Evolutionary conservation across 345 rosid species (phyloP), one percentile per base, ranked within the genome.

Genomic region (Microthlaspi erraticum): DNA sequence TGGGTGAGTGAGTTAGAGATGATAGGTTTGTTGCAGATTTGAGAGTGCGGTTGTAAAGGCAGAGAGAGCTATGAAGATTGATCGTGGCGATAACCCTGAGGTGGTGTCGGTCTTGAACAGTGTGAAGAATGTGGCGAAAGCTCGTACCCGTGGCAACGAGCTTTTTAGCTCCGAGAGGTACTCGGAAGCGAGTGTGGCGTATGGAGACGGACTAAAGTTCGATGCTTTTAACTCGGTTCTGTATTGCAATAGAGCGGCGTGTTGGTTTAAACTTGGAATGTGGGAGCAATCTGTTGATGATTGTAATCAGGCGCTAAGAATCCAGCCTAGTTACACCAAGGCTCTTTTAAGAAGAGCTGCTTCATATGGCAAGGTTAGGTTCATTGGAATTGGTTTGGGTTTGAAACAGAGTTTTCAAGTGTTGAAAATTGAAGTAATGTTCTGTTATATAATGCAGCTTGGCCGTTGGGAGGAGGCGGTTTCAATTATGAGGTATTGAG

Each of bases 331-430:
- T 79, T 94, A 91, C 76, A 81, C 75, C 12, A 94, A 94, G 72
- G 99, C 98, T 53, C 86, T 94, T 68, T 92, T 91, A 65, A 65
- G 98, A 56, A 82, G 99, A 81, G 99, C 99, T 67, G 97, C 85
- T 71, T 94, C 99, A 41, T 86, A 91, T 69, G 87, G 82, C 73
- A 91, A 91, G 98, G 99, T 94, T 61, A 64, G 75, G 14, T 32
- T 17, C 51, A 65, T 4, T 41, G 2, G 9, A 19, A 5, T 14
- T 7, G 46, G 31, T 17, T 43, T 23, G 5, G 29, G 29, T 26
- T 68, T 23, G 19, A 2, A 64, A 55, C 44, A 9, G 61, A 38
- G 54, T 32, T 48, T 46, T 1, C 0, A 17, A 46, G 44, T 57
- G 12, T 45, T 38, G 39, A 8, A n/a, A n/a, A 5, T 29, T 62